Evolutionary conservation across 768 basidiomycete genomes (phyloP).

Genomic region (Pleurotus eryngii): DNA sequence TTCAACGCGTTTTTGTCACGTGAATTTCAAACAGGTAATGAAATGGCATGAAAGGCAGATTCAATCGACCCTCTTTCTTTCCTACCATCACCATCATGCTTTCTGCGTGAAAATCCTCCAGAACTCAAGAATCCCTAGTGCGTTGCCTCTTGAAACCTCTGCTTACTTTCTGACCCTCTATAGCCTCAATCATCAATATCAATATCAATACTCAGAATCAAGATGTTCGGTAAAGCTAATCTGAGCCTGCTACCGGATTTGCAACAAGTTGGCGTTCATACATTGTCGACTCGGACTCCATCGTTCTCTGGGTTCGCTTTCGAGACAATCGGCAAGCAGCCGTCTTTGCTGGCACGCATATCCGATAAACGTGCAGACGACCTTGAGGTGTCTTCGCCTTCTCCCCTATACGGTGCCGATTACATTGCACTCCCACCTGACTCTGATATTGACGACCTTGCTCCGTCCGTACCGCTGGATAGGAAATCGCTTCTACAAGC

Average conservation of each 20-base stretch:
- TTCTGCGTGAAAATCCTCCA: neutral
- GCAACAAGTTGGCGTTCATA: neutral
- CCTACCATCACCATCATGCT: neutral
- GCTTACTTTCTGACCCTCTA: too few relatives aligned
- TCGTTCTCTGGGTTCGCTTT: constrained; percentile 46
- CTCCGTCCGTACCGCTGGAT: neutral
- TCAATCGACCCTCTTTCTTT: neutral
- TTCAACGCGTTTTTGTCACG: neutral
- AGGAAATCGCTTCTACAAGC: constrained; percentile 18
- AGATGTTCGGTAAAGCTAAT: neutral
- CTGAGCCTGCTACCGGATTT: neutral
- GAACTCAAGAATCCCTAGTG: neutral
- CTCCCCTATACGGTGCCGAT: constrained; percentile 10
- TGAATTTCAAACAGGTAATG: neutral
- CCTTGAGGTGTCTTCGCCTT: neutral
- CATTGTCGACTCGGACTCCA: constrained; percentile 27
- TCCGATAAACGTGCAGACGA: constrained; percentile 27
- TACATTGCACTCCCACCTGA: neutral
- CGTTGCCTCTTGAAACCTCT: neutral
- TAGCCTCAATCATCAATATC: neutral
- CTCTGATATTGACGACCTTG: neutral
- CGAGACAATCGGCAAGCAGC: constrained; percentile 49
- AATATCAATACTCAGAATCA: neutral
- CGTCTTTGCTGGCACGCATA: constrained; percentile 50
- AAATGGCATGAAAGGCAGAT: neutral